These are phyloP conservation scores for Ensete ventricosum DNA, from an alignment of 176 grass and related monocot species.

Conservation along the genomic window DNA sequence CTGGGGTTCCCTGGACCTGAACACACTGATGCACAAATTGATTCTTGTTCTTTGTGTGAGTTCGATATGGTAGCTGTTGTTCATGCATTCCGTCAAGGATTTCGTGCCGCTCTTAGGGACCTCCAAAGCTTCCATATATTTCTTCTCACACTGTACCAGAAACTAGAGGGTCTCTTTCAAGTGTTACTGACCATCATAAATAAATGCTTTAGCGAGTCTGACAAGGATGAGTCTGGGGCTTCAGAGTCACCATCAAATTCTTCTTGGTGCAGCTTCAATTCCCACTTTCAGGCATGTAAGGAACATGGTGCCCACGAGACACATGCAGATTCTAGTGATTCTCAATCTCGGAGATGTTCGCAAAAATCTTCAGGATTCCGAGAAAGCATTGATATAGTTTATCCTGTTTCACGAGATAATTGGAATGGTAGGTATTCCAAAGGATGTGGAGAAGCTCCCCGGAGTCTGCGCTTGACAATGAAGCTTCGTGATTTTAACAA, in stretches of 20 bases:
- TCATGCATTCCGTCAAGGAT: conserved; percentile 73
- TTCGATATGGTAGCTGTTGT: conserved; percentile 42
- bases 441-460: conserved; percentile 48
- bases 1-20: conserved; percentile 53
- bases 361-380: conserved; percentile 39
- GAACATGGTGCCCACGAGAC: conserved; percentile 19
- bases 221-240: conserved; percentile 55
- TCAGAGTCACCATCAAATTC: conserved; percentile 31
- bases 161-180: conserved; percentile 62
- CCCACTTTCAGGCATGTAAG: conserved; percentile 15
- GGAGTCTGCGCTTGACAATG: conserved; percentile 67
- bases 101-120: conserved; percentile 68
- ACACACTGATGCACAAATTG: conserved; percentile 29
- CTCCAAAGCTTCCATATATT: conserved; percentile 85
- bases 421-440: conserved; percentile 42
- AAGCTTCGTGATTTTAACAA: conserved; percentile 91
- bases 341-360: conserved; percentile 37
- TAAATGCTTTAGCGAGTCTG: conserved; percentile 48
- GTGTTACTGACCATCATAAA: conserved; percentile 55
- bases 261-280: conserved; percentile 10
- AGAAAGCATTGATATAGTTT: conserved; percentile 49
- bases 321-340: conserved; percentile 36
- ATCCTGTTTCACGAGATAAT: conserved; percentile 58
- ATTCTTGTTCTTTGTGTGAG: conserved; percentile 40
- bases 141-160: conserved; percentile 76